These are phyloP conservation scores for Mallotus nudiflorus DNA, from an alignment of 345 rosid genomes.

Conservation along the genomic window DNA sequence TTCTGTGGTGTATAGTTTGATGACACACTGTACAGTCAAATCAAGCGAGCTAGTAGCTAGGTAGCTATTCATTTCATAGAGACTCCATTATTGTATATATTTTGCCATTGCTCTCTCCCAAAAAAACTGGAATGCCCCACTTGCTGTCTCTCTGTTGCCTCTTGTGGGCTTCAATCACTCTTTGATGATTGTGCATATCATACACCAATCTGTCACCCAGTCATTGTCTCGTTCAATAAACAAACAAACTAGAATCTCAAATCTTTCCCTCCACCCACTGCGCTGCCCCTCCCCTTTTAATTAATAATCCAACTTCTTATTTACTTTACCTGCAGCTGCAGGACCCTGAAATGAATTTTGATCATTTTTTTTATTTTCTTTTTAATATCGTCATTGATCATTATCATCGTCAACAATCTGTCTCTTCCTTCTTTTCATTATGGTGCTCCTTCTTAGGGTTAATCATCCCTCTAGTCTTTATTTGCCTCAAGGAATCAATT, in stretches of 20 bases:
- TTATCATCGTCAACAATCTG: neutral
- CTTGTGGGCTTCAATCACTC: slow-evolving; percentile 52
- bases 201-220: slow-evolving; percentile 39
- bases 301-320: slow-evolving; percentile 15
- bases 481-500: neutral
- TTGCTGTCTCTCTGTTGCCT: slow-evolving; percentile 45
- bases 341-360: too few relatives aligned
- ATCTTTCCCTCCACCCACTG: slow-evolving; percentile 4
- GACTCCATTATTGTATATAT: slow-evolving; percentile 60
- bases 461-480: slow-evolving; percentile 21
- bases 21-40: slow-evolving; percentile 45
- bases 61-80: too few relatives aligned
- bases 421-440: neutral
- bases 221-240: slow-evolving; percentile 40
- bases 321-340: slow-evolving; percentile 19
- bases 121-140: slow-evolving; percentile 58
- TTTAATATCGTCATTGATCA: slow-evolving; percentile 16
- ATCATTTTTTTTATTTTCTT: too few relatives aligned
- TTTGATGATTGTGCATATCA: slow-evolving; percentile 48
- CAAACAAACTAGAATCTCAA: slow-evolving; percentile 31
- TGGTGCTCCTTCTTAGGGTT: neutral
- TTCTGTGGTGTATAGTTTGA: slow-evolving; percentile 10
- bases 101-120: slow-evolving; percentile 26
- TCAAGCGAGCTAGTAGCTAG: slow-evolving; percentile 34
- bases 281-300: too few relatives aligned